Base-by-base conservation (phyloP, 2,329 filamentous ascomycete genomes). In the Rhinocladiella similis region DNA sequence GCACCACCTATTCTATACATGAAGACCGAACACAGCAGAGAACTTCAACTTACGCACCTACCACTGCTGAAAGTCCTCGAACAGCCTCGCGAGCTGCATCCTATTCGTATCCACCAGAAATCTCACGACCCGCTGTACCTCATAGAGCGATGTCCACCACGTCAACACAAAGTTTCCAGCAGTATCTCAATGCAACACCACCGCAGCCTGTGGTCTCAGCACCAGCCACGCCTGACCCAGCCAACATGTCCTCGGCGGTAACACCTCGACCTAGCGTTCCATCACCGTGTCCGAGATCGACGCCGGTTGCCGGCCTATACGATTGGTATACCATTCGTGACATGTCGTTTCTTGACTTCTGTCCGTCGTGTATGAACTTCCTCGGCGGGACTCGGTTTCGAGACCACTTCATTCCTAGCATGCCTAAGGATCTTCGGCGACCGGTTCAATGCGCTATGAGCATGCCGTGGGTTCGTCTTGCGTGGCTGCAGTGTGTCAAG, bases 261-360 rank as follows among this genome's bases (percentile, higher is more conserved):
- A 29, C 22, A 10, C 33, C 50, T 3, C 53, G 57, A 45, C 54
- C 53, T 14, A 48, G 39, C 36, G 20, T 47, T 7, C 46, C 92
- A 13, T 83, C 88, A 2, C 80, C 85, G 2, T 96, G 92, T 65
- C 87, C 86, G 5, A 81, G 90, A 58, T 83, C 81, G 38, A 75
- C 80, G 3, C 82, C 83, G 10, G 80, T 84, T 12, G 75, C 81
- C 9, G 85, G 86, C 1, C 81, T 86, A 59, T 78, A 87, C 60
- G 90, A 94, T 66, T 97, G 92, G 90, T 85, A 91, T 59, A 92
- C 87, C 0, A 77, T 97, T 3, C 83, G 84, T 3, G 83, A 84
- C 13, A 83, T 86, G 59, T 81, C 85, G 12, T 83, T 83, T 57
- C 88, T 97, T 64, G 84, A 90, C 60, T 87, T 97, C 45, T 97